These are phyloP conservation scores for Trichomonas tenax DNA, from an alignment of 208 protist species.

Conservation along the genomic window DNA sequence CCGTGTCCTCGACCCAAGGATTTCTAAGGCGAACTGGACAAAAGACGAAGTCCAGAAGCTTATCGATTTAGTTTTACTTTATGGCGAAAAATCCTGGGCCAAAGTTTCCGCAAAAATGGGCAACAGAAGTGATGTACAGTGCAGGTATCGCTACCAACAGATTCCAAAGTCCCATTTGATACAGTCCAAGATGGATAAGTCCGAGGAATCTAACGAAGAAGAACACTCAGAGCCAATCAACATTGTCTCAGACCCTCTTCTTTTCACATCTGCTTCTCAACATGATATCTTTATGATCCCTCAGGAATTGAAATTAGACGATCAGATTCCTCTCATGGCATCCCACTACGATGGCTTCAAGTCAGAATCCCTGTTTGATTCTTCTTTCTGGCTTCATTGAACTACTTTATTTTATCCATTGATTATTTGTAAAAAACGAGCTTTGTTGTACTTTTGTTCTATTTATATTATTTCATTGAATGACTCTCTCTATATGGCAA, in stretches of 20 bases:
- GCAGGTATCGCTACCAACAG: neutral
- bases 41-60: neutral
- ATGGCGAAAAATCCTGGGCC: neutral
- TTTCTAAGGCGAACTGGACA: neutral
- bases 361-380: neutral
- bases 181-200: neutral
- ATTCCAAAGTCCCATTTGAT: neutral
- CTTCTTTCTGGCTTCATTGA: neutral
- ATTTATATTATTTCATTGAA: too few species aligned
- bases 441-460: too few species aligned
- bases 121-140: neutral
- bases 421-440: neutral
- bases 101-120: neutral
- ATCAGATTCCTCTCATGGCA: neutral
- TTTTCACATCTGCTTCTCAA: neutral
- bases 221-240: neutral
- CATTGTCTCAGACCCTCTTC: neutral
- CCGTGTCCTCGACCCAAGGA: neutral
- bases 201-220: neutral
- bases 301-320: neutral
- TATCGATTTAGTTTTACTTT: neutral
- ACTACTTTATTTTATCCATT: neutral
- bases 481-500: too few species aligned
- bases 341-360: neutral
- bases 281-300: neutral